Evolutionary conservation across 257 asterid genomes (phyloP).

Genomic region (Salvia hispanica): DNA sequence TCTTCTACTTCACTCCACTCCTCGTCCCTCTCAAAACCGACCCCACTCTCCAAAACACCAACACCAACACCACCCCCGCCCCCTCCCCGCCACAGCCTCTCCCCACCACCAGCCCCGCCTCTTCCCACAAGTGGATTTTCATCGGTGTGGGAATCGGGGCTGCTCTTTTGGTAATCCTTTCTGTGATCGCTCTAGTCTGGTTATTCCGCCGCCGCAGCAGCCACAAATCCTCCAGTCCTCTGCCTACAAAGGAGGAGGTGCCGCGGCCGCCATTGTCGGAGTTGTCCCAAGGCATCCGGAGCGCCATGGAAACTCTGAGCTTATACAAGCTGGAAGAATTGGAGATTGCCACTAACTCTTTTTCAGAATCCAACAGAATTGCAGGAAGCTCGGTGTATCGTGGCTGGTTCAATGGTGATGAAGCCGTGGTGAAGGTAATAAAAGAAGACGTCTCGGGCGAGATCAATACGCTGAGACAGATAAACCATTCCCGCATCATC

Average conservation of each 20-base stretch:
- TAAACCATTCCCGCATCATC: conserved; percentile 54
- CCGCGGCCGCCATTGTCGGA: conserved; percentile 25
- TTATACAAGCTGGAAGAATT: conserved; percentile 51
- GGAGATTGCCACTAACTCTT: conserved; percentile 49
- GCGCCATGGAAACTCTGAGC: conserved; percentile 47
- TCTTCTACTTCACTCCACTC: conserved; percentile 50
- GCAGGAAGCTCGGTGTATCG: conserved; percentile 51
- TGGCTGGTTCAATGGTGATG: conserved; percentile 57
- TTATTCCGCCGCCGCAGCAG: conserved; percentile 31
- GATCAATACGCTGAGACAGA: conserved; percentile 49
- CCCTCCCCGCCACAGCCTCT: conserved; percentile 32
- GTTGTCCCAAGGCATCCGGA: conserved; percentile 38
- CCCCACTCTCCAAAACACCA: conserved; percentile 29
- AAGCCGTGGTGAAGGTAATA: conserved; percentile 56
- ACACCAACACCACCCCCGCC: conserved; percentile 23
- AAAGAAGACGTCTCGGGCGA: conserved; percentile 56
- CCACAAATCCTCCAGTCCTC: not conserved
- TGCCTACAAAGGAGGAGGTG: not conserved
- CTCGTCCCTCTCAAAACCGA: conserved; percentile 49
- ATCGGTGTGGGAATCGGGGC: conserved; percentile 56
- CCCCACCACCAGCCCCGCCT: conserved; percentile 3
- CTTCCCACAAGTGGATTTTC: conserved; percentile 46
- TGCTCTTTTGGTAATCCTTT: conserved; percentile 34
- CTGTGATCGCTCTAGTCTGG: conserved; percentile 26
- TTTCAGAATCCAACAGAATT: conserved; percentile 46